phyloP scores from a whole-genome alignment of 345 rosid species.

The Salix viminalis region DNA sequence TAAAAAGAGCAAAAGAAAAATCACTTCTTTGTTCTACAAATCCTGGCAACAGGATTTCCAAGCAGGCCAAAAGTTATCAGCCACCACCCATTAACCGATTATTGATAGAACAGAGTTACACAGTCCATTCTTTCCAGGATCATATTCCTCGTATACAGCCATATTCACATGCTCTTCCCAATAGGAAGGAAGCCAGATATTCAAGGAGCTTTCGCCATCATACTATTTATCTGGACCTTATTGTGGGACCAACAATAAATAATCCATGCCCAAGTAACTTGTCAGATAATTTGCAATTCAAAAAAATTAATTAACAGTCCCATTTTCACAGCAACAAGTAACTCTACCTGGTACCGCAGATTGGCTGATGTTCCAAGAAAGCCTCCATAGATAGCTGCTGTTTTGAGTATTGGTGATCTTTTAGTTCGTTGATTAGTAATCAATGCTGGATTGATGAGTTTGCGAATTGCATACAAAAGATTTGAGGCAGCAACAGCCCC shows the following conservation, averaged over 20 bases:
- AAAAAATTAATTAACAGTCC: not conserved
- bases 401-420: constrained; percentile 84
- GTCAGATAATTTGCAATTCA: not conserved
- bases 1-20: no score
- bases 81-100: not conserved
- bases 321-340: not conserved
- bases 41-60: no score
- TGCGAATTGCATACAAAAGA: constrained; percentile 49
- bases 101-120: not conserved
- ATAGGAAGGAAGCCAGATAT: not conserved
- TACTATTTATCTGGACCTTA: not conserved
- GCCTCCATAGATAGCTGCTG: constrained; percentile 62
- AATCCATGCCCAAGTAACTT: not conserved
- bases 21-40: no score
- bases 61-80: not conserved
- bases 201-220: not conserved
- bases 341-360: constrained; percentile 83
- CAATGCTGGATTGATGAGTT: constrained; percentile 48
- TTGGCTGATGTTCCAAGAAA: constrained; percentile 90
- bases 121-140: not conserved
- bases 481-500: constrained; percentile 84
- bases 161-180: not conserved
- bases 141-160: not conserved
- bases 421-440: constrained; percentile 40
- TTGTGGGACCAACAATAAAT: not conserved